Percentiles rank a stretch among this genome's conserved stretches.
Conservation (phyloP, 306 rosid species). For the Trifolium fragiferum region DNA sequence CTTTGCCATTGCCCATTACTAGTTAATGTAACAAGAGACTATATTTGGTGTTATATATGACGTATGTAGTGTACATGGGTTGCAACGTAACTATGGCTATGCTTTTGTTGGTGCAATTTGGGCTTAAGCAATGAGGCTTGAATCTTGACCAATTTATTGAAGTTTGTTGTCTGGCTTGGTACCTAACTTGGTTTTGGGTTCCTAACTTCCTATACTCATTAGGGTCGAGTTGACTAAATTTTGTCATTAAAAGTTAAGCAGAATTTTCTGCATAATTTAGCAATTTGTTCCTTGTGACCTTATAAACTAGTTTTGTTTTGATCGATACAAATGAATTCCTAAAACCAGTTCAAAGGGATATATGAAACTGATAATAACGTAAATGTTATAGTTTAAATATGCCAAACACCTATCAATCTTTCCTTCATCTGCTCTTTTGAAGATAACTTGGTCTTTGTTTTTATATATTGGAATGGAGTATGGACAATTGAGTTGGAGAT, state of each 20-base stretch:
- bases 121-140: neutral
- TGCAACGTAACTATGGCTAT: neutral
- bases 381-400: neutral
- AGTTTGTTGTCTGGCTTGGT: neutral
- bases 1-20: neutral
- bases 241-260: neutral
- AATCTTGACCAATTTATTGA: neutral
- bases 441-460: slow-evolving; percentile 15
- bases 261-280: neutral
- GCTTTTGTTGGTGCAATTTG: neutral
- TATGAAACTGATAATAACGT: slow-evolving; percentile 1
- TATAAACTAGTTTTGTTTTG: neutral
- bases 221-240: neutral
- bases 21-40: neutral
- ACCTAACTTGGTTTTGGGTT: neutral
- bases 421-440: slow-evolving; percentile 12
- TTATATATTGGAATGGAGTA: neutral
- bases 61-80: neutral
- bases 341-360: neutral
- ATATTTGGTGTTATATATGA: slow-evolving; percentile 13
- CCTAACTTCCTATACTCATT: neutral
- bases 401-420: slow-evolving; percentile 19
- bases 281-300: neutral
- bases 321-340: neutral
- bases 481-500: neutral